phyloP scores from a whole-genome alignment of 768 basidiomycete genomes.

The Pisolithus orientalis region DNA sequence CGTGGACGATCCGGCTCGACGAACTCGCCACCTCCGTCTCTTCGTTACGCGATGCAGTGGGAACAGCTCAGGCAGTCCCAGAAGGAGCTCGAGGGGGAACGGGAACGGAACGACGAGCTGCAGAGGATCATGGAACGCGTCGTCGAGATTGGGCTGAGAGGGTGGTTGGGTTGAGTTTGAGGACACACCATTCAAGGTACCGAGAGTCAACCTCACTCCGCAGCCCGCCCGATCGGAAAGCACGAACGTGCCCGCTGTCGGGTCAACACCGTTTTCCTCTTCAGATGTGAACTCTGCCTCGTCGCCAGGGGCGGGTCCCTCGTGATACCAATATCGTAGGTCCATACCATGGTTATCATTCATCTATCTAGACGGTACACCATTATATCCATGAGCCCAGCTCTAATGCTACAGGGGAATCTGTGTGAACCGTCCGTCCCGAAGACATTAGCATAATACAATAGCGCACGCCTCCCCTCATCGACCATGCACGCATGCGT shows the following conservation, averaged over 20 bases:
- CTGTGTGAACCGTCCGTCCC: too few relatives aligned
- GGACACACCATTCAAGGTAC: slow-evolving; percentile 47
- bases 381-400: too few relatives aligned
- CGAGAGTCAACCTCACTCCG: slow-evolving; percentile 30
- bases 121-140: slow-evolving; percentile 57
- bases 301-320: too few relatives aligned
- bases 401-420: too few relatives aligned
- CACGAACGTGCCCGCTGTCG: background rate
- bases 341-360: too few relatives aligned
- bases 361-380: too few relatives aligned
- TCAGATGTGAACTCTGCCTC: too few relatives aligned
- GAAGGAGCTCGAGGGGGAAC: slow-evolving; percentile 30
- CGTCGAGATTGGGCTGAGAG: slow-evolving; percentile 59
- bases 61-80: slow-evolving; percentile 39
- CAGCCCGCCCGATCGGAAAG: background rate
- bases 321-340: too few relatives aligned
- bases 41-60: slow-evolving; percentile 37
- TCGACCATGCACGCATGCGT: too few relatives aligned
- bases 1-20: slow-evolving; percentile 68
- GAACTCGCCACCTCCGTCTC: slow-evolving; percentile 42
- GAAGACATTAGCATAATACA: too few relatives aligned
- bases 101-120: slow-evolving; percentile 56
- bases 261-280: too few relatives aligned
- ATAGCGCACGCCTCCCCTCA: too few relatives aligned
- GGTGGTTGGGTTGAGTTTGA: slow-evolving; percentile 63